Percentiles rank a stretch among this genome's conserved stretches.
These are phyloP conservation scores for Suillus bovinus DNA, from an alignment of 768 basidiomycete species.

Conservation along the genomic window DNA sequence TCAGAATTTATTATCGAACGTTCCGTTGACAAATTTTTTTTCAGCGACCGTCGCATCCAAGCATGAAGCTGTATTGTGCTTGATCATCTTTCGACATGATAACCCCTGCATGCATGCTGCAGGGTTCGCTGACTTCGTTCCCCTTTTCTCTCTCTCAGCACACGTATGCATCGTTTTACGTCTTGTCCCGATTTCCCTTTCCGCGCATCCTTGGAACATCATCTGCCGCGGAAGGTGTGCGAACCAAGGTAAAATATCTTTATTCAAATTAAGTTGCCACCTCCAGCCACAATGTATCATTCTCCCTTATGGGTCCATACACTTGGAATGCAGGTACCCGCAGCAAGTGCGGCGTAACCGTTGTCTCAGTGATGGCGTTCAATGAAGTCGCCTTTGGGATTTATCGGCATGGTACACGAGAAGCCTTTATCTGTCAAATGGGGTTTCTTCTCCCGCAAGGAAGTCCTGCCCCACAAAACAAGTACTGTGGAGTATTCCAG, in stretches of 20 bases:
- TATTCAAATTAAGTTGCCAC: slow-evolving; percentile 1
- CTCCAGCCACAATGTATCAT: neutral
- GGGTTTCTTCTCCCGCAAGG: neutral
- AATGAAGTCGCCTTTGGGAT: neutral
- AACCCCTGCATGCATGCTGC: slow-evolving; percentile 1
- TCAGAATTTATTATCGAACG: neutral
- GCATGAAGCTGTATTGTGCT: neutral
- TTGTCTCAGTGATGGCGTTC: neutral
- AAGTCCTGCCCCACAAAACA: neutral
- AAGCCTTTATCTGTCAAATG: slow-evolving; percentile 1
- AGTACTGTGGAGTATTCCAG: neutral
- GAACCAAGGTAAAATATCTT: neutral
- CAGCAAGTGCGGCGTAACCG: slow-evolving; percentile 1
- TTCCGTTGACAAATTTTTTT: neutral
- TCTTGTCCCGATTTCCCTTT: neutral
- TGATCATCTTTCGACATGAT: neutral
- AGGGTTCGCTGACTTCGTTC: neutral
- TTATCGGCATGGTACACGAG: neutral
- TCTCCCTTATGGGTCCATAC: neutral
- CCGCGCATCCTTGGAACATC: neutral
- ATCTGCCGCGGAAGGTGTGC: neutral
- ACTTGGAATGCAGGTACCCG: neutral
- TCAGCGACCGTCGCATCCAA: neutral
- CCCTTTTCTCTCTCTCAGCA: neutral
- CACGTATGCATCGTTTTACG: slow-evolving; percentile 1